These are phyloP conservation scores for Oxyria digyna DNA, from an alignment of 148 eudicot species.

Conservation along the genomic window DNA sequence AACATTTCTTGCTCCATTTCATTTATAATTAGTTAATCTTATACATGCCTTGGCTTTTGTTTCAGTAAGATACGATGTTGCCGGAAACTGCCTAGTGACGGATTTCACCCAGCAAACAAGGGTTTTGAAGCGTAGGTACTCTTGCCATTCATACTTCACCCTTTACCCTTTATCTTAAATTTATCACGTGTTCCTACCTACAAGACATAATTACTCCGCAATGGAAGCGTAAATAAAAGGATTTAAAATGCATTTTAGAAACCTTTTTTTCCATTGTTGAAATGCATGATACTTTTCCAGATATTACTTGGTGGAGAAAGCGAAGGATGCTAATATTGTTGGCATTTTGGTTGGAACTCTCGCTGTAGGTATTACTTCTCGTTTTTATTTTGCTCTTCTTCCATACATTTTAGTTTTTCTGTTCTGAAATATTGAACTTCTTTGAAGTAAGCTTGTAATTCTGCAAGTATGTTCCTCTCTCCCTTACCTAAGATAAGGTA, in stretches of 20 bases:
- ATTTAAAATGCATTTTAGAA: not conserved
- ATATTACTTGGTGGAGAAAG: slow-evolving; percentile 92
- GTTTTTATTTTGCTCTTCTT: not conserved
- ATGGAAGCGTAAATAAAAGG: not conserved
- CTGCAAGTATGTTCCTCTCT: not conserved
- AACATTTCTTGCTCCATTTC: not conserved
- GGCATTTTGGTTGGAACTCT: slow-evolving; percentile 96
- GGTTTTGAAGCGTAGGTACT: slow-evolving; percentile 89
- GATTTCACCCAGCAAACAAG: slow-evolving; percentile 58
- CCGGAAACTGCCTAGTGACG: slow-evolving; percentile 36
- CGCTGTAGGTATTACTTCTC: slow-evolving; percentile 60
- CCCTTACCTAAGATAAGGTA: too few relatives aligned
- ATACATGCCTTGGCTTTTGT: slow-evolving; percentile 16
- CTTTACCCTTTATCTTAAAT: not conserved
- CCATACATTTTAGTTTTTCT: not conserved
- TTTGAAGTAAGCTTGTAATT: not conserved
- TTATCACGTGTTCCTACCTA: not conserved
- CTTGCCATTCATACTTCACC: not conserved
- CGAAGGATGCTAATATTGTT: slow-evolving; percentile 90
- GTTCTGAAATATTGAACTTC: not conserved
- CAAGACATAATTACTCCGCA: not conserved
- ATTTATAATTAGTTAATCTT: not conserved
- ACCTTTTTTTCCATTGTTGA: not conserved
- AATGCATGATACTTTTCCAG: slow-evolving; percentile 25
- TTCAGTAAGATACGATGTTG: slow-evolving; percentile 86